phyloP scores from a whole-genome alignment of 148 eudicot genomes.

The Talinum fruticosum region DNA sequence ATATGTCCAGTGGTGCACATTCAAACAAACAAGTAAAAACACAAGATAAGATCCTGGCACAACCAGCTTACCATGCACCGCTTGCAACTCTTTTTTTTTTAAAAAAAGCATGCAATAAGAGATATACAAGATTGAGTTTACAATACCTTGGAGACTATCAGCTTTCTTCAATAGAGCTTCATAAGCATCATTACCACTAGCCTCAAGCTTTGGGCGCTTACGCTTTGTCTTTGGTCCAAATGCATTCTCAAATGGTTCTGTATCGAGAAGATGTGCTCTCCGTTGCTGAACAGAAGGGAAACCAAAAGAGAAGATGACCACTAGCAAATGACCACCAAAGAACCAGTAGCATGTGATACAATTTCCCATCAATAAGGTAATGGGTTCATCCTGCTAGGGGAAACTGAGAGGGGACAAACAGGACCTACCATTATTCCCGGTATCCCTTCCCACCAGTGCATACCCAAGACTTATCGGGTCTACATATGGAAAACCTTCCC shows the following conservation, averaged over 20 bases:
- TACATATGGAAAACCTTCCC: neutral
- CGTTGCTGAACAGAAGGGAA: slow-evolving; percentile 48
- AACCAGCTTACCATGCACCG: neutral
- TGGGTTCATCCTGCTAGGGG: neutral
- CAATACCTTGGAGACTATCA: slow-evolving; percentile 69
- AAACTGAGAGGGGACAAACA: neutral
- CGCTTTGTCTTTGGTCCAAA: slow-evolving; percentile 87
- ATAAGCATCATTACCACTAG: slow-evolving; percentile 62
- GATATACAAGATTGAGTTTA: neutral
- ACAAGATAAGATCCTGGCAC: neutral
- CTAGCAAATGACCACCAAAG: neutral
- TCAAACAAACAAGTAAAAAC: neutral
- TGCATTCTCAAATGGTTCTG: slow-evolving; percentile 69
- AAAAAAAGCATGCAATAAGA: neutral
- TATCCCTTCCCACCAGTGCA: neutral
- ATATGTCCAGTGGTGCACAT: neutral
- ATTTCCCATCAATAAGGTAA: neutral
- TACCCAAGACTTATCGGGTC: neutral
- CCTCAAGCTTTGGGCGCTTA: slow-evolving; percentile 70
- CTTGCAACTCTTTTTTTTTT: neutral
- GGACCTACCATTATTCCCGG: neutral
- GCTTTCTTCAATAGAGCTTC: slow-evolving; percentile 72
- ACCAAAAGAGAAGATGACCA: neutral
- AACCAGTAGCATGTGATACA: neutral
- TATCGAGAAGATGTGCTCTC: slow-evolving; percentile 85